Evolutionary conservation across 371 early-diverging fungal species (phyloP).

Genomic region (Apophysomyces sp.): DNA sequence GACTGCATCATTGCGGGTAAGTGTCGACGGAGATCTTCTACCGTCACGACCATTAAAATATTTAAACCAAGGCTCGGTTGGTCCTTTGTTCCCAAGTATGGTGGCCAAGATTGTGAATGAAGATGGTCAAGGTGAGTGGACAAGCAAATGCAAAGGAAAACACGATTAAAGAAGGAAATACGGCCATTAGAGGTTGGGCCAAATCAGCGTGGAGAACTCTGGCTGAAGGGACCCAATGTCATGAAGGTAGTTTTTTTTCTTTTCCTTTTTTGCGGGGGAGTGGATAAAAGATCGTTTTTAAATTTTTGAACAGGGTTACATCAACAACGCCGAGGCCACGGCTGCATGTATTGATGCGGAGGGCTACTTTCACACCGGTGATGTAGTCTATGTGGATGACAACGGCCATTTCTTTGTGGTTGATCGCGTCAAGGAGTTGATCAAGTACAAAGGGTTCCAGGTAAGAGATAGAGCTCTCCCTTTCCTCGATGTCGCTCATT

Average conservation of each 20-base stretch:
- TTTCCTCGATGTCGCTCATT: not conserved
- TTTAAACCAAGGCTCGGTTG: conserved; percentile 63
- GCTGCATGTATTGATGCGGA: conserved; percentile 55
- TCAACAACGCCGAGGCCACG: conserved; percentile 69
- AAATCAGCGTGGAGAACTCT: conserved; percentile 67
- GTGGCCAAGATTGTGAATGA: conserved; percentile 68
- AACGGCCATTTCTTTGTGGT: conserved; percentile 63
- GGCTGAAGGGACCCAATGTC: conserved; percentile 77
- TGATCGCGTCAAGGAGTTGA: conserved; percentile 77
- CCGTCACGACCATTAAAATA: too few relatives aligned
- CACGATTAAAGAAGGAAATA: conserved; percentile 29
- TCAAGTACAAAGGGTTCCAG: conserved; percentile 78
- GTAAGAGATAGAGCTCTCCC: conserved; percentile 4
- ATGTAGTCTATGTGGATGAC: conserved; percentile 67
- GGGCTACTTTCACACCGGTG: conserved; percentile 83
- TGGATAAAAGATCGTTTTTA: not conserved
- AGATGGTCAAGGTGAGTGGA: conserved; percentile 47
- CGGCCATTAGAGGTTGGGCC: conserved; percentile 49
- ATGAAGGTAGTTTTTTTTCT: conserved; percentile 48
- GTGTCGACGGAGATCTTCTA: too few relatives aligned
- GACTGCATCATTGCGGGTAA: conserved; percentile 15
- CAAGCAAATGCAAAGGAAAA: conserved; percentile 35
- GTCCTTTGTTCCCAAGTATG: conserved; percentile 66
- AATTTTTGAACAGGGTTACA: conserved; percentile 57
- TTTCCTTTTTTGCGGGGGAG: not conserved